These are phyloP conservation scores for Ceratocystiopsis minuta DNA, from an alignment of 2,329 filamentous ascomycete species.

Conservation along the genomic window DNA sequence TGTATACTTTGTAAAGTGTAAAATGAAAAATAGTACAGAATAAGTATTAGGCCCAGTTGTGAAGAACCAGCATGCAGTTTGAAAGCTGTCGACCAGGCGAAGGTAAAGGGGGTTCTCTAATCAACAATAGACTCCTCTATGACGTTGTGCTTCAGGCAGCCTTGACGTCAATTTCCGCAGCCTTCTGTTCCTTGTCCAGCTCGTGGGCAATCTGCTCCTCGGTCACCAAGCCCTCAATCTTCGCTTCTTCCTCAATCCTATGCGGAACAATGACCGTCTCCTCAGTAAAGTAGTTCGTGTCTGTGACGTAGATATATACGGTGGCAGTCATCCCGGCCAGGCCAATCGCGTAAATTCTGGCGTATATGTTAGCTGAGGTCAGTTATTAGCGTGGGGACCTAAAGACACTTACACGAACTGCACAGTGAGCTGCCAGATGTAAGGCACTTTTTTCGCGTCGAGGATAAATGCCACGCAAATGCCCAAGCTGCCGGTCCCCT, in stretches of 20 bases:
- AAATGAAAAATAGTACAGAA: too few species aligned
- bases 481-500: slow-evolving; percentile 1
- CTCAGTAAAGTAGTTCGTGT: slow-evolving; percentile 3
- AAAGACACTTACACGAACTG: background rate
- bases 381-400: too few species aligned
- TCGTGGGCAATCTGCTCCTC: background rate
- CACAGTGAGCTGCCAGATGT: background rate
- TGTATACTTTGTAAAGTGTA: too few species aligned
- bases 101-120: too few species aligned
- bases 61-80: too few species aligned
- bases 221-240: slow-evolving; percentile 1
- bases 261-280: slow-evolving; percentile 2
- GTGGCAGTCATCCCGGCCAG: background rate
- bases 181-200: background rate
- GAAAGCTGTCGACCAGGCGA: too few species aligned
- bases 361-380: background rate
- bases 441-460: background rate
- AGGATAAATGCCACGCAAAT: slow-evolving; percentile 2
- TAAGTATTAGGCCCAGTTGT: too few species aligned
- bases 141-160: background rate
- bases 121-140: too few species aligned
- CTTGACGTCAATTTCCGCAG: background rate
- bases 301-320: background rate
- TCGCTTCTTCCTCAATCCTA: background rate
- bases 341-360: background rate